Evolutionary conservation across 2,329 filamentous ascomycete genomes (phyloP), one percentile per base, ranked within the genome.

Genomic region (Didymellaceae sp.): DNA sequence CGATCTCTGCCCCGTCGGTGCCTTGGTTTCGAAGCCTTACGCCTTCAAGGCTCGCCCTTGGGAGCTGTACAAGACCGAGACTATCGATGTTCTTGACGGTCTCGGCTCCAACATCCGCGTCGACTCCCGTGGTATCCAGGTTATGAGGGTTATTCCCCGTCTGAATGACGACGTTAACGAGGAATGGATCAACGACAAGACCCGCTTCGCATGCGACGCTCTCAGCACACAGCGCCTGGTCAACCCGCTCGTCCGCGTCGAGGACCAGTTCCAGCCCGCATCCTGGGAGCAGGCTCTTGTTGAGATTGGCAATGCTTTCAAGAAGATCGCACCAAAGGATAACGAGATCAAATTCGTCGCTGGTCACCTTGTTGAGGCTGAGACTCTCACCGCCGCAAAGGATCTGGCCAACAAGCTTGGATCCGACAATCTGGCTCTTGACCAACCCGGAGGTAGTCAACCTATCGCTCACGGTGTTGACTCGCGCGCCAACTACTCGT

Each of bases 181-280:
- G 79, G 94, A 99, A 77, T 99, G 94, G 94, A 97, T 99, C 75
- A 94, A 97, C 77, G 94, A 99, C 80, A 99, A 97, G 83, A 87
- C 91, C 31, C 86, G 94, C 59, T 99, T 97, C 74, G 93, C 94
- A 32, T 96, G 92, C 73, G 94, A 99, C 73, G 94, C 94, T 40
- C 82, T 99, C 61, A 96, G 92, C 84, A 97, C 93, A 37, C 94
- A 99, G 77, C 86, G 94, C 70, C 81, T 99, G 48, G 97, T 94
- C 26, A 94, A 93, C 61, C 94, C 94, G 32, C 79, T 99, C 57
- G 86, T 97, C 66, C 89, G 92, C 63, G 86, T 88, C 50, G 89
- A 95, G 52, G 89, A 92, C 68, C 91, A 93, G 73, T 97, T 99
- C 74, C 86, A 92, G 74, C 91, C 94, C 21, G 90, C 88, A 13